A percentile compares a stretch with the other conserved stretches of the same genome.
Conservation (phyloP, 23 red algal genomes). For the Gracilaria domingensis region DNA sequence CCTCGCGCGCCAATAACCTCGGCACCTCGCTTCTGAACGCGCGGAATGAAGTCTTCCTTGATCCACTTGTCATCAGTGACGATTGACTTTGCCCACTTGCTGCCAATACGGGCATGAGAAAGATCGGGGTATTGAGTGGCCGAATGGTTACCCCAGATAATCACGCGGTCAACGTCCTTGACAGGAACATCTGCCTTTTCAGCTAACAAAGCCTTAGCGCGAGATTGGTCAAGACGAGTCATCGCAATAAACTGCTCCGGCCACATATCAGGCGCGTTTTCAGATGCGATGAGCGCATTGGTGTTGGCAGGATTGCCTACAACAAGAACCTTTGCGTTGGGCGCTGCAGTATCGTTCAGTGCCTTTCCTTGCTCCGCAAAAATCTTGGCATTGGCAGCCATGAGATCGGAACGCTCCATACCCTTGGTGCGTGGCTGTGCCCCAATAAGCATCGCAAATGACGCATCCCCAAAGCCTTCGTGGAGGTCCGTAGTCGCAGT, state of each 20-base stretch:
- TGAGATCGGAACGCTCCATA: slow-evolving; percentile 91
- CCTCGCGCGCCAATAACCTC: slow-evolving; percentile 94
- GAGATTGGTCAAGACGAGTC: slow-evolving; percentile 96
- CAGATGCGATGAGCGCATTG: slow-evolving; percentile 91
- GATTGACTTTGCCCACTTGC: slow-evolving; percentile 86
- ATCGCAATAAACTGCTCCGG: slow-evolving; percentile 93
- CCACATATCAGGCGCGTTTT: slow-evolving; percentile 93
- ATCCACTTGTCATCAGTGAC: slow-evolving; percentile 96
- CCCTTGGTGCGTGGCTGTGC: slow-evolving; percentile 87
- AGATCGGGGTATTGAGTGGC: slow-evolving; percentile 95
- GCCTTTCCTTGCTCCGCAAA: slow-evolving; percentile 97
- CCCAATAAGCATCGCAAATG: slow-evolving; percentile 87
- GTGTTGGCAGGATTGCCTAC: slow-evolving; percentile 98
- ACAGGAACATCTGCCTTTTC: slow-evolving; percentile 82
- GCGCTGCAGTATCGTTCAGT: slow-evolving; percentile 71
- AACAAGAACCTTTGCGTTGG: slow-evolving; percentile 78
- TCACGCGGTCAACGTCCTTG: slow-evolving; percentile 94
- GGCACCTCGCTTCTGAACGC: slow-evolving; percentile 95
- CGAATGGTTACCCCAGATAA: slow-evolving; percentile 99
- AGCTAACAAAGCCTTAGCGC: slow-evolving; percentile 84
- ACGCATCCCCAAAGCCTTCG: slow-evolving; percentile 93
- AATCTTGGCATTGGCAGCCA: slow-evolving; percentile 92
- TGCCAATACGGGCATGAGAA: slow-evolving; percentile 87
- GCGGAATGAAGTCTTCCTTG: slow-evolving; percentile 89
- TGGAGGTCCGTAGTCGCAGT: slow-evolving; percentile 83